These are phyloP conservation scores for Pseudonitzschia multiseries DNA, from an alignment of 108 stramenopile genomes.

Conservation along the genomic window DNA sequence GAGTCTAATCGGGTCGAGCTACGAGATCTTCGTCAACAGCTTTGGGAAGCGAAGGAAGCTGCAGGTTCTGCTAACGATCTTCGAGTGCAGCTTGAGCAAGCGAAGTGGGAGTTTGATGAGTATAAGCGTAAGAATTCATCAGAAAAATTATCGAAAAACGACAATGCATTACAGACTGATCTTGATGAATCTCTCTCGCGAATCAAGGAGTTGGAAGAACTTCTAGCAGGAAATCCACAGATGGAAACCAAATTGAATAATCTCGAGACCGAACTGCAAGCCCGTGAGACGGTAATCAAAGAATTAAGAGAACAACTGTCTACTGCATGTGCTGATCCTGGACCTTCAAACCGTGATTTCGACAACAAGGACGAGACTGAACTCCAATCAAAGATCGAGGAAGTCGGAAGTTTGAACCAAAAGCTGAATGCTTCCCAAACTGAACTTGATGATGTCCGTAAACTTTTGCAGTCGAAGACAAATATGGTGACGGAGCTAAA, in stretches of 20 bases:
- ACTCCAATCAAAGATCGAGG: slow-evolving; percentile 3
- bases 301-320: slow-evolving; percentile 31
- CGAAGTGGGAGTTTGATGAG: slow-evolving; percentile 39
- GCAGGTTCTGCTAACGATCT: slow-evolving; percentile 34
- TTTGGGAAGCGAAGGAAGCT: slow-evolving; percentile 40
- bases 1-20: slow-evolving; percentile 39
- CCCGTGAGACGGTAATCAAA: slow-evolving; percentile 41
- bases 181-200: slow-evolving; percentile 2
- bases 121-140: slow-evolving; percentile 29
- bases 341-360: neutral
- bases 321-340: neutral
- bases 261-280: slow-evolving; percentile 44
- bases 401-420: neutral
- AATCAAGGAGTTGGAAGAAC: slow-evolving; percentile 8
- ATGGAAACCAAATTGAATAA: slow-evolving; percentile 27
- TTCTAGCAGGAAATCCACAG: neutral
- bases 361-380: slow-evolving; percentile 3
- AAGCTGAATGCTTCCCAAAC: neutral
- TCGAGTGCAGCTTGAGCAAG: slow-evolving; percentile 33
- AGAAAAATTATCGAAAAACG: neutral
- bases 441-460: slow-evolving; percentile 3
- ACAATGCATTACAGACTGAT: neutral
- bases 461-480: slow-evolving; percentile 1
- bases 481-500: neutral
- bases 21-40: slow-evolving; percentile 31